Conservation (phyloP, 257 asterid species). For the Coffea canephora region DNA sequence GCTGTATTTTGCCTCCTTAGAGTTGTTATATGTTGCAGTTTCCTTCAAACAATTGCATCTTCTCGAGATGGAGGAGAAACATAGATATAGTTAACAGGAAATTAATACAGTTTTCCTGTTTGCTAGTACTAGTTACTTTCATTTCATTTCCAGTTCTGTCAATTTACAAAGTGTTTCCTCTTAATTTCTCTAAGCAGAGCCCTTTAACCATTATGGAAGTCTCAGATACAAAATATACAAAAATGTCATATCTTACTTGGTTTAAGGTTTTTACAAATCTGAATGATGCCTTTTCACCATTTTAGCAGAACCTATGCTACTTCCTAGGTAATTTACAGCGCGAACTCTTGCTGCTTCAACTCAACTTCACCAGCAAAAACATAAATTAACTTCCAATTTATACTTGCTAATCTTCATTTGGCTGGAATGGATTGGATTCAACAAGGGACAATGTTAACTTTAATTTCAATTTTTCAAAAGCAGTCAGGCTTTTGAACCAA, state of each 20-base stretch:
- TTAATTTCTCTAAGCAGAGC: not conserved
- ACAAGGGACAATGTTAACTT: not conserved
- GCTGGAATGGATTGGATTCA: no score
- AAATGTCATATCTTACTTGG: not conserved
- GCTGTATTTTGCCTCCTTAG: constrained; percentile 23
- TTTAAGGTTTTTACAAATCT: not conserved
- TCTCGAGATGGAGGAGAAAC: constrained; percentile 22
- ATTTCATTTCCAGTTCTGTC: not conserved
- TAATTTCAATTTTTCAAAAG: no score
- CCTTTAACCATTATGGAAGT: not conserved
- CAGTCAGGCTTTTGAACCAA: not conserved
- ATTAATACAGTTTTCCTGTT: not conserved
- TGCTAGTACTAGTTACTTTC: not conserved
- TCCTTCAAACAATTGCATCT: constrained; percentile 28
- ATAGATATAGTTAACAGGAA: not conserved
- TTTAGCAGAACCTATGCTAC: not conserved
- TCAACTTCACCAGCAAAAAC: not conserved
- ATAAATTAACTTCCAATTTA: not conserved
- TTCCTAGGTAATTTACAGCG: not conserved
- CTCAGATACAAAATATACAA: not conserved
- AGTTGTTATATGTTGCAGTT: constrained; percentile 23
- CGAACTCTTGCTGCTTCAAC: no score
- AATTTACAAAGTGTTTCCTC: not conserved
- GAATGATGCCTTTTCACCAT: not conserved
- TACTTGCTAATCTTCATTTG: not conserved